Conservation (phyloP, 1,139 yeast species). For the Pichia sp. region DNA sequence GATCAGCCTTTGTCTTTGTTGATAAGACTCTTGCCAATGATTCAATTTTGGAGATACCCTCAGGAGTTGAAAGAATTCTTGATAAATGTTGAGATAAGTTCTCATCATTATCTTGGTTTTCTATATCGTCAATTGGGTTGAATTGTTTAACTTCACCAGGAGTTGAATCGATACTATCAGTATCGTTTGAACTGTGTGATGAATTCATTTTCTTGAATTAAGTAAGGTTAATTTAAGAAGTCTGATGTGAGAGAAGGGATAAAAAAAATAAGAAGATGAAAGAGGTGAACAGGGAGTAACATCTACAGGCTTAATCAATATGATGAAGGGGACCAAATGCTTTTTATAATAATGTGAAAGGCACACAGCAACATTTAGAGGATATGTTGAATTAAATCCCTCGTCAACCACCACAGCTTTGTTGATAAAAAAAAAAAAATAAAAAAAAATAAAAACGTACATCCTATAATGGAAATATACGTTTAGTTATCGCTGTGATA, state of each 20-base stretch:
- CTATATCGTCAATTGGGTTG: slow-evolving; percentile 18
- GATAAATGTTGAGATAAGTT: slow-evolving; percentile 21
- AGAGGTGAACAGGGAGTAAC: background rate
- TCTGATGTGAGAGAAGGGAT: background rate
- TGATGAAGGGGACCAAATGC: background rate
- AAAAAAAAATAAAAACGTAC: too few species aligned
- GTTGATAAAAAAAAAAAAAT: too few species aligned
- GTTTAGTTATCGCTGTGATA: background rate
- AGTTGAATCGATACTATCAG: slow-evolving; percentile 20
- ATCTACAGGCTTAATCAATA: too few species aligned
- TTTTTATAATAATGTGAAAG: background rate
- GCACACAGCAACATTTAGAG: too few species aligned
- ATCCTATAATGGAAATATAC: background rate
- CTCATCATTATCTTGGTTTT: slow-evolving; percentile 19
- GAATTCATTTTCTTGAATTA: slow-evolving; percentile 11
- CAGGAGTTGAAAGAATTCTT: slow-evolving; percentile 19
- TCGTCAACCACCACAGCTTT: background rate
- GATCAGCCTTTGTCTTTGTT: slow-evolving; percentile 22
- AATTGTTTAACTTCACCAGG: slow-evolving; percentile 17
- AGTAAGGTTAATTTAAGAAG: background rate
- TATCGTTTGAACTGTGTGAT: slow-evolving; percentile 16
- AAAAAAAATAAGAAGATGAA: too few species aligned
- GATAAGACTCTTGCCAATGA: slow-evolving; percentile 23
- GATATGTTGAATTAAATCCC: background rate
- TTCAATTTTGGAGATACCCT: slow-evolving; percentile 21